Base-by-base conservation (phyloP, 306 rosid genomes). In the Clitoria ternatea region DNA sequence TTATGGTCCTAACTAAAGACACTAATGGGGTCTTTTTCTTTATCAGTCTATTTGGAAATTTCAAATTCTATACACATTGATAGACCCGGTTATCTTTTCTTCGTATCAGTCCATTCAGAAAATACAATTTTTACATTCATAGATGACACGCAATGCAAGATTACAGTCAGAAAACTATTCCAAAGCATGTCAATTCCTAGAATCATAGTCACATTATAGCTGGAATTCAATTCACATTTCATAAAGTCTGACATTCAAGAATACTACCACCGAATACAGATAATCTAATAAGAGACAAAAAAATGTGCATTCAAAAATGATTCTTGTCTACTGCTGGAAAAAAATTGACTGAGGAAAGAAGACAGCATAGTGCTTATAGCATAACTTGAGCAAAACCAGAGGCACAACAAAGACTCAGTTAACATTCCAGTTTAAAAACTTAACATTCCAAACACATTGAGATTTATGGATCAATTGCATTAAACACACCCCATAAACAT, bases 321-420 rank as follows among this genome's bases (percentile, higher is more conserved):
- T 71, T 64, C 24, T n/a, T 62, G 14, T 61, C 40, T 42, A 49
- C 33, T 59, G 53, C 57, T 57, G 32, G 36, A 48, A 61, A 54
- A 3, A 29, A 36, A 30, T 9, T 7, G 8, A 43, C 72, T 1
- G 36, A 20, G 53, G 68, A 44, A 74, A 26, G 45, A 64, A 59
- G 5, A 50, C 66, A 40, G 54, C 29, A 57, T 10, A 23, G 8
- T 3, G 32, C 47, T 40, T 13, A 15, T 44, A 78, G 42, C 19
- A 30, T 40, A 27, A 42, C 8, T 30, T 17, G 50, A 55, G 4
- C 37, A 52, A 69, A 53, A 20, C 69, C 55, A 60, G 75, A 66
- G 59, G 71, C 67, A 74, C 33, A 49, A 76, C 11, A 57, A 54
- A 57, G 61, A 47, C 39, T 79, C 54, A 57, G 61, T 71, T 70